A percentile compares a stretch with the other conserved stretches of the same genome.
Conservation (phyloP, 768 basidiomycete species). For the Lactifluus echinatus region DNA sequence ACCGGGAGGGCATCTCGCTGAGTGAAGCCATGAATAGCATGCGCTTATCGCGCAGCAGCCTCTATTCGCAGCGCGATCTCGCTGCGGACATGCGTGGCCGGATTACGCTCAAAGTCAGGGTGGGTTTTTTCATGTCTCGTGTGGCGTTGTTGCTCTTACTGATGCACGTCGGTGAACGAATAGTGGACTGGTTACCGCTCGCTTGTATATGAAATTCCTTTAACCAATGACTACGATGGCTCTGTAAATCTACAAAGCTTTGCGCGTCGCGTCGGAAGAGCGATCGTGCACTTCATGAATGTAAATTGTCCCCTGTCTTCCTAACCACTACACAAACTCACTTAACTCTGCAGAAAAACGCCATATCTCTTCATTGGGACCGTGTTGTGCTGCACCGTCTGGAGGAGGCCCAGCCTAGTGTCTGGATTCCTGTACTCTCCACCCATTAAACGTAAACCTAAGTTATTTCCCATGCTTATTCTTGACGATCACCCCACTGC, state of each 20-base stretch:
- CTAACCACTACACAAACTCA: neutral
- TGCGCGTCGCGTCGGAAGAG: conserved; percentile 17
- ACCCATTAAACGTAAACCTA: conserved; percentile 8
- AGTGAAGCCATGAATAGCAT: conserved; percentile 9
- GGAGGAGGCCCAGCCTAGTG: conserved; percentile 13
- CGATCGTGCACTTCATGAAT: conserved; percentile 19
- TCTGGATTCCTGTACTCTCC: conserved; percentile 15
- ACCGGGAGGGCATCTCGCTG: conserved; percentile 13
- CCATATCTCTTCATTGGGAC: conserved; percentile 18
- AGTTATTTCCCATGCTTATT: conserved; percentile 15
- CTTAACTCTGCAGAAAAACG: conserved; percentile 3
- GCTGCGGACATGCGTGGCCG: conserved; percentile 7
- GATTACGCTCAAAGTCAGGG: conserved; percentile 16
- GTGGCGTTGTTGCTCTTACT: too few species aligned
- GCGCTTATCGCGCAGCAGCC: conserved; percentile 4
- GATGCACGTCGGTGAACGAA: neutral
- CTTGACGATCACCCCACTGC: neutral
- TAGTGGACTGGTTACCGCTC: conserved; percentile 20
- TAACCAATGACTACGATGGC: conserved; percentile 9
- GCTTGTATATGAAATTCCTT: conserved; percentile 16
- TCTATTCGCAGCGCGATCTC: conserved; percentile 14
- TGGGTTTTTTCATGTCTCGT: conserved; percentile 11
- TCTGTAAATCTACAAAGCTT: conserved; percentile 14
- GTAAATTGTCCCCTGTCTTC: neutral
- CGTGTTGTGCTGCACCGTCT: conserved; percentile 19